A percentile compares a stretch with the other conserved stretches of the same genome.
phyloP scores from a whole-genome alignment of 805 yeast genomes.

The Metschnikowia orientalis region DNA sequence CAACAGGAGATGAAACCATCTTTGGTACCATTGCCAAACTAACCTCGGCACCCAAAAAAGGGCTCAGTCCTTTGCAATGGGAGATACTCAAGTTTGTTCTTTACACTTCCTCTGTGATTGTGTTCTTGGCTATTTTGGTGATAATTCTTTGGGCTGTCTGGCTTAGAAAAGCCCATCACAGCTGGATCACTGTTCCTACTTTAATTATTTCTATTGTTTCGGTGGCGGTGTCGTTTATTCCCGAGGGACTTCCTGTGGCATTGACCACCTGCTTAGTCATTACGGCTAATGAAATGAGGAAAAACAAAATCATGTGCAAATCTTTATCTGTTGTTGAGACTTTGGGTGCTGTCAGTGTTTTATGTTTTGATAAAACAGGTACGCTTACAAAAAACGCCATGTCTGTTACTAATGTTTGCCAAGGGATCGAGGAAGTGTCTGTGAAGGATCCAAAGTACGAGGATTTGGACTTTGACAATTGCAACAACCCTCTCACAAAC shows the following conservation, averaged over 20 bases:
- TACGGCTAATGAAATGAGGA: slow-evolving; percentile 45
- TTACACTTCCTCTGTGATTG: slow-evolving; percentile 19
- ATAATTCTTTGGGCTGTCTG: slow-evolving; percentile 42
- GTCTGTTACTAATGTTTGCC: slow-evolving; percentile 31
- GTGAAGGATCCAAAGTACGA: slow-evolving; percentile 15
- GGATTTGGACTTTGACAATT: slow-evolving; percentile 10
- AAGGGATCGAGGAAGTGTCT: slow-evolving; percentile 15
- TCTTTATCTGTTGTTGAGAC: slow-evolving; percentile 50
- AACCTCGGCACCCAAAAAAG: slow-evolving; percentile 36
- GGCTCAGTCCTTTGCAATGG: slow-evolving; percentile 39
- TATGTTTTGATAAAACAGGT: slow-evolving; percentile 43
- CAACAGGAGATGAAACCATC: slow-evolving; percentile 43
- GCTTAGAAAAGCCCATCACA: slow-evolving; percentile 34
- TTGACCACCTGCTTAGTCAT: slow-evolving; percentile 47
- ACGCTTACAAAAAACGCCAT: slow-evolving; percentile 49
- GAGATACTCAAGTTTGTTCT: slow-evolving; percentile 37
- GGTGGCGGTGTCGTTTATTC: slow-evolving; percentile 46
- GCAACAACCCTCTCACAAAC: slow-evolving; percentile 7
- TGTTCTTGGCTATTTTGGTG: slow-evolving; percentile 27
- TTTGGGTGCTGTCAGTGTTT: slow-evolving; percentile 49
- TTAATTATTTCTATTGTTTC: slow-evolving; percentile 43
- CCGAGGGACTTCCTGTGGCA: slow-evolving; percentile 51
- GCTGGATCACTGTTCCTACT: slow-evolving; percentile 39
- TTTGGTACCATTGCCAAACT: slow-evolving; percentile 45
- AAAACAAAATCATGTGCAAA: slow-evolving; percentile 42